Conservation (phyloP, 164 flowering plant species). For the Annona squamosa region DNA sequence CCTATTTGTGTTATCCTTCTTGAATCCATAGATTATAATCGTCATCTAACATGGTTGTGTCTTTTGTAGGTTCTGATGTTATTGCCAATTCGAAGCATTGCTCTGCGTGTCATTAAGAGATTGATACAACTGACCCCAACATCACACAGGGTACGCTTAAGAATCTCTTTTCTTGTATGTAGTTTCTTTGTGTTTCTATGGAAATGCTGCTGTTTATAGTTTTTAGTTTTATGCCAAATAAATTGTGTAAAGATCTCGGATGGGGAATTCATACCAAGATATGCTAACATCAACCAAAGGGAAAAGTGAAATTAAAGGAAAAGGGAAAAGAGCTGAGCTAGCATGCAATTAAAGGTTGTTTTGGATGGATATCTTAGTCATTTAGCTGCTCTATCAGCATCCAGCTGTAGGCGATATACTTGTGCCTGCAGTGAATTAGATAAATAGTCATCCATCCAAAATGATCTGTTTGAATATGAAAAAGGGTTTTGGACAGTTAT, state of each 20-base stretch:
- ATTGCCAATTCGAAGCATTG: slow-evolving; percentile 74
- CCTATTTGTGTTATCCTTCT: background rate
- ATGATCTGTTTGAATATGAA: background rate
- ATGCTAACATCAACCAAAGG: background rate
- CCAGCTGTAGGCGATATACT: no score
- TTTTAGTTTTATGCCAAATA: background rate
- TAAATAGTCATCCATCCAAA: background rate
- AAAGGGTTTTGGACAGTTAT: no score
- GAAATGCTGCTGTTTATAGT: background rate
- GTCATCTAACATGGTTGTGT: background rate
- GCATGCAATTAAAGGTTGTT: background rate
- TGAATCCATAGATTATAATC: background rate
- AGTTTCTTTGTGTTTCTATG: background rate
- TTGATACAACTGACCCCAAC: slow-evolving; percentile 72
- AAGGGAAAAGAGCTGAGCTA: background rate
- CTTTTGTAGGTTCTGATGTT: slow-evolving; percentile 62
- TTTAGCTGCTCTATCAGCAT: background rate
- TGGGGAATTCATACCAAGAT: background rate
- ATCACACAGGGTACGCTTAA: slow-evolving; percentile 51
- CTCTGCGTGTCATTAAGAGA: slow-evolving; percentile 68
- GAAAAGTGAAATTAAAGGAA: no score
- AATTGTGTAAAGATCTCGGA: background rate
- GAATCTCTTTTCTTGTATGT: no score
- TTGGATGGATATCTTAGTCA: background rate
- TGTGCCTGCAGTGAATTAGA: background rate